Evolutionary conservation across 371 early-diverging fungal genomes (phyloP).

Genomic region (Phascolomyces articulosus): DNA sequence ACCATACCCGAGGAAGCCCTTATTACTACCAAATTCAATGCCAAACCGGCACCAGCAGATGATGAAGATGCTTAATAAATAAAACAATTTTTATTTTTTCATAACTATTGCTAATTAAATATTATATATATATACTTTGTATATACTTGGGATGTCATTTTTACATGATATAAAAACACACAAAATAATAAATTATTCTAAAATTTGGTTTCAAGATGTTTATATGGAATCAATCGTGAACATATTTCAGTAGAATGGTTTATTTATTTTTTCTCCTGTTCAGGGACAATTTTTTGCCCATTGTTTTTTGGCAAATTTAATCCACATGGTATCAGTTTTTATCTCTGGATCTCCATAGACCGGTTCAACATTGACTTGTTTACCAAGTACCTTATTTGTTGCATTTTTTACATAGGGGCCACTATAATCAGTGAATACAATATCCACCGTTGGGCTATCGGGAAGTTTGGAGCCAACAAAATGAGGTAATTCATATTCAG

Average conservation of each 20-base stretch:
- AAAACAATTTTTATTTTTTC: background rate
- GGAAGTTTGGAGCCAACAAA: slow-evolving; percentile 34
- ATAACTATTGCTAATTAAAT: background rate
- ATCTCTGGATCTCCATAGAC: slow-evolving; percentile 22
- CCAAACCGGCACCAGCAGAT: background rate
- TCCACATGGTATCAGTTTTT: slow-evolving; percentile 28
- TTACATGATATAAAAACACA: too few relatives aligned
- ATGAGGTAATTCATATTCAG: slow-evolving; percentile 46
- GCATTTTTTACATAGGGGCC: slow-evolving; percentile 23
- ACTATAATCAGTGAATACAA: slow-evolving; percentile 37
- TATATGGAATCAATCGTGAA: too few relatives aligned
- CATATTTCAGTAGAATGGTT: too few relatives aligned
- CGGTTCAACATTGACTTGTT: slow-evolving; percentile 14
- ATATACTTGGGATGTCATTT: too few relatives aligned
- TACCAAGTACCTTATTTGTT: slow-evolving; percentile 25
- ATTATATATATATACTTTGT: background rate
- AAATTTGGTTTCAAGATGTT: too few relatives aligned
- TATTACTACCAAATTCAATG: slow-evolving; percentile 18
- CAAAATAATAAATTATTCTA: too few relatives aligned
- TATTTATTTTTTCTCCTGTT: background rate
- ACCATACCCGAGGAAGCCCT: slow-evolving; percentile 34
- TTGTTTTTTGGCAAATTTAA: slow-evolving; percentile 14
- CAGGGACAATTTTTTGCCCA: slow-evolving; percentile 11
- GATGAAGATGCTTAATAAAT: slow-evolving; percentile 7
- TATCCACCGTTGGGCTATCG: slow-evolving; percentile 22